These are phyloP conservation scores for Talaromyces amestolkiae DNA, from an alignment of 2,329 filamentous ascomycete genomes.

Conservation along the genomic window DNA sequence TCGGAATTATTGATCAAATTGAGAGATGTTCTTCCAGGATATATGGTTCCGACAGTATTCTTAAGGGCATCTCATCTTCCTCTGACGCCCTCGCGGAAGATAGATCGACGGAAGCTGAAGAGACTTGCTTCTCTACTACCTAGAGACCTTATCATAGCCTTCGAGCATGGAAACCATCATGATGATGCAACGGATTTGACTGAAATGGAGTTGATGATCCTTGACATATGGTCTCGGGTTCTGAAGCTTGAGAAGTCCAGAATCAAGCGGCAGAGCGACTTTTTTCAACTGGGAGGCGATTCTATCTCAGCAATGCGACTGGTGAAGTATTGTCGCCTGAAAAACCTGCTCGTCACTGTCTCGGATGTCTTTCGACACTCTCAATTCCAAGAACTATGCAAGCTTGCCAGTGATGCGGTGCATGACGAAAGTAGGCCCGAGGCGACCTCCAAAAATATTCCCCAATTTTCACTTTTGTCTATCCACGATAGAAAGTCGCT, in stretches of 20 bases:
- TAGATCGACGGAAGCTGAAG: slow-evolving; percentile 8
- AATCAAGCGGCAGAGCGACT: slow-evolving; percentile 22
- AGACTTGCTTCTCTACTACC: not conserved
- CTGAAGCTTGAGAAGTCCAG: not conserved
- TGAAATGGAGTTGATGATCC: not conserved
- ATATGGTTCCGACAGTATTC: slow-evolving; percentile 14
- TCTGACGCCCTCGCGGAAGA: not conserved
- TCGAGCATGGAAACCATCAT: not conserved
- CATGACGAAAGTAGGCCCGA: not conserved
- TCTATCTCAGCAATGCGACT: slow-evolving; percentile 19
- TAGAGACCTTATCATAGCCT: not conserved
- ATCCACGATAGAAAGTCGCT: not conserved
- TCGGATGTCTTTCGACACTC: slow-evolving; percentile 24
- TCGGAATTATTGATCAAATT: not conserved
- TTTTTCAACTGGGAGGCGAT: slow-evolving; percentile 22
- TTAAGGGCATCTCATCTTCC: not conserved
- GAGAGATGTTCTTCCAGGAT: slow-evolving; percentile 24
- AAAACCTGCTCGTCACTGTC: slow-evolving; percentile 23
- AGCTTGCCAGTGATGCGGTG: not conserved
- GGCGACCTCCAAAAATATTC: not conserved
- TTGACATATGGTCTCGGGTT: not conserved
- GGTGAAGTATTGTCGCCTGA: not conserved
- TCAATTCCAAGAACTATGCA: not conserved
- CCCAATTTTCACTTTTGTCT: not conserved
- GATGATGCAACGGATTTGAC: not conserved